Conservation (phyloP, 345 rosid genomes). For the Erucastrum elatum region DNA sequence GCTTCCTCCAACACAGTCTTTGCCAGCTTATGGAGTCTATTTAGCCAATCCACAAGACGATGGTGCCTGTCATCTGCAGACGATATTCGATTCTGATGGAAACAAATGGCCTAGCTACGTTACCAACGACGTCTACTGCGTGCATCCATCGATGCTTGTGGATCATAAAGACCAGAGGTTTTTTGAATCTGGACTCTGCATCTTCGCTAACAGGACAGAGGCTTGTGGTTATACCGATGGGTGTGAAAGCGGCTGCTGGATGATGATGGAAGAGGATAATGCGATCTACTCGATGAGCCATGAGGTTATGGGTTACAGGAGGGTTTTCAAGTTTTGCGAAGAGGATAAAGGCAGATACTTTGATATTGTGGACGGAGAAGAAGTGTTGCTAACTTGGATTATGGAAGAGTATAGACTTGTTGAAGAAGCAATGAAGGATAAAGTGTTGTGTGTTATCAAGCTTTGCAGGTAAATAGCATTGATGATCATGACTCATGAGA, state of each 20-base stretch:
- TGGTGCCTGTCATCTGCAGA: not conserved
- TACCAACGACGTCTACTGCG: not conserved
- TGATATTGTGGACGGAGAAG: not conserved
- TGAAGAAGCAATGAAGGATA: not conserved
- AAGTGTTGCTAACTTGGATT: not conserved
- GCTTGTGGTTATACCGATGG: not conserved
- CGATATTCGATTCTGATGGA: not conserved
- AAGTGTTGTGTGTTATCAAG: not conserved
- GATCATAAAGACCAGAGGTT: not conserved
- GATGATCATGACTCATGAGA: not conserved
- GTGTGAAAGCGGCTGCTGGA: constrained; percentile 2
- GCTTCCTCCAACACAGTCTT: not conserved
- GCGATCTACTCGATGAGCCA: not conserved
- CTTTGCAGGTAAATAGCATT: not conserved
- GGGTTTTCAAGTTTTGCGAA: not conserved
- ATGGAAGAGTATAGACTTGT: constrained; percentile 1
- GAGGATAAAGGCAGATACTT: not conserved
- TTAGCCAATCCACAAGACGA: not conserved
- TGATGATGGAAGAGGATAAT: not conserved
- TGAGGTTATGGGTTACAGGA: not conserved
- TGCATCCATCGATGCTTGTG: constrained; percentile 1
- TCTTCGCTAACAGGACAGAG: not conserved
- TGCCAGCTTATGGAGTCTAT: not conserved
- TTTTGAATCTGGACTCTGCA: not conserved
- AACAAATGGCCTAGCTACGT: not conserved